Conservation (phyloP, 768 basidiomycete genomes). For the Suillus subaureus region DNA sequence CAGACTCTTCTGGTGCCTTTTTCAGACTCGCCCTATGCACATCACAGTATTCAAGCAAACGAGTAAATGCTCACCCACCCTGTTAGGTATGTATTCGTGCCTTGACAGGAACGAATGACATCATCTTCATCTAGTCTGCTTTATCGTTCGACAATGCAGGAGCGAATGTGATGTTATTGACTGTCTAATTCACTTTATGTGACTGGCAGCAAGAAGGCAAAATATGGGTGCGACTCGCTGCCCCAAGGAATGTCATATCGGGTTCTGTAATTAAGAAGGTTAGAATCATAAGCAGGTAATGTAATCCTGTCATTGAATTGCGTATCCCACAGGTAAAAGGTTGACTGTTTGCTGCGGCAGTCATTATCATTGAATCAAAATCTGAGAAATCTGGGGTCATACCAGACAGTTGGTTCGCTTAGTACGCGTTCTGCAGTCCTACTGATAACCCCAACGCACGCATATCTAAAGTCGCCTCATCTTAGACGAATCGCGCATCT, state of each 20-base stretch:
- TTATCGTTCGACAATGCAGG: not conserved
- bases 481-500: no score
- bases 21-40: not conserved
- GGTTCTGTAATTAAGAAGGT: not conserved
- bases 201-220: not conserved
- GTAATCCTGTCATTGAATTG: not conserved
- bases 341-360: not conserved
- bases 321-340: not conserved
- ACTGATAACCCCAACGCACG: no score
- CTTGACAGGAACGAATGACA: not conserved
- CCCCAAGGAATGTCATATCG: not conserved
- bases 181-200: not conserved
- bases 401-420: not conserved
- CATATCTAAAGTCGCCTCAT: no score
- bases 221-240: not conserved
- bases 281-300: not conserved
- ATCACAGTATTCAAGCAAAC: not conserved
- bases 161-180: not conserved
- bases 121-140: not conserved
- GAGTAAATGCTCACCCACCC: not conserved
- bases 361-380: not conserved
- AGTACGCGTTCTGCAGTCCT: no score
- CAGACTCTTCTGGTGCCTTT: not conserved
- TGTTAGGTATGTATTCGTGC: not conserved
- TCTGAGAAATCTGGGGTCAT: not conserved